Percentiles rank a stretch among this genome's conserved stretches.
phyloP scores from a whole-genome alignment of 768 basidiomycete species.

The Podaxis sp. region DNA sequence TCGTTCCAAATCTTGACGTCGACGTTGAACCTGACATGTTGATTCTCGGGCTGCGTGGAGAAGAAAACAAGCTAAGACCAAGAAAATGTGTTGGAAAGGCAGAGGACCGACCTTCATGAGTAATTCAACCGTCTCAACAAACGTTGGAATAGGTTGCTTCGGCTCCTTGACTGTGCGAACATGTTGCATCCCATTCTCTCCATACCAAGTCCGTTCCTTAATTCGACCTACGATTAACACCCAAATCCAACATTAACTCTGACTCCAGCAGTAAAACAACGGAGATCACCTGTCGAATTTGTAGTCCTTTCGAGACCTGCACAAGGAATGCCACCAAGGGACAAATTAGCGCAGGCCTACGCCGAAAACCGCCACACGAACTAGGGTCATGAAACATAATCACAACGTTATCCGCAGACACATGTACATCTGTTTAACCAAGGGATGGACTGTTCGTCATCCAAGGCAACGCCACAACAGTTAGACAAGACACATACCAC shows the following conservation, averaged over 20 bases:
- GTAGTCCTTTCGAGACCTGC: slow-evolving; percentile 78
- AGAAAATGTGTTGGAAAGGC: neutral
- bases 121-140: slow-evolving; percentile 74
- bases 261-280: slow-evolving; percentile 13
- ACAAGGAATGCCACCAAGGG: slow-evolving; percentile 19
- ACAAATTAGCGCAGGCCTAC: slow-evolving; percentile 5
- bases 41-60: slow-evolving; percentile 61
- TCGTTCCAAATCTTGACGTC: slow-evolving; percentile 96
- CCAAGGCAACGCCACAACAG: slow-evolving; percentile 27
- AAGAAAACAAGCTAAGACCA: neutral
- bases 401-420: slow-evolving; percentile 82
- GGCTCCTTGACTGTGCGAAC: slow-evolving; percentile 80
- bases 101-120: slow-evolving; percentile 67
- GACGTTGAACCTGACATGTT: slow-evolving; percentile 77
- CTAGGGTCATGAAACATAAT: slow-evolving; percentile 96
- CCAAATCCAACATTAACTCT: slow-evolving; percentile 18
- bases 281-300: slow-evolving; percentile 55
- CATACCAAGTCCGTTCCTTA: slow-evolving; percentile 70
- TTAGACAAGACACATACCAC: slow-evolving; percentile 65
- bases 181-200: slow-evolving; percentile 68
- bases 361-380: slow-evolving; percentile 28
- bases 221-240: slow-evolving; percentile 51
- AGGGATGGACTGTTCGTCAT: slow-evolving; percentile 52
- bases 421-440: slow-evolving; percentile 82
- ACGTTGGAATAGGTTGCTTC: slow-evolving; percentile 86